Evolutionary conservation across 2,329 filamentous ascomycete genomes (phyloP), one percentile per base, ranked within the genome.

Genomic region (Venturiaceae sp.): DNA sequence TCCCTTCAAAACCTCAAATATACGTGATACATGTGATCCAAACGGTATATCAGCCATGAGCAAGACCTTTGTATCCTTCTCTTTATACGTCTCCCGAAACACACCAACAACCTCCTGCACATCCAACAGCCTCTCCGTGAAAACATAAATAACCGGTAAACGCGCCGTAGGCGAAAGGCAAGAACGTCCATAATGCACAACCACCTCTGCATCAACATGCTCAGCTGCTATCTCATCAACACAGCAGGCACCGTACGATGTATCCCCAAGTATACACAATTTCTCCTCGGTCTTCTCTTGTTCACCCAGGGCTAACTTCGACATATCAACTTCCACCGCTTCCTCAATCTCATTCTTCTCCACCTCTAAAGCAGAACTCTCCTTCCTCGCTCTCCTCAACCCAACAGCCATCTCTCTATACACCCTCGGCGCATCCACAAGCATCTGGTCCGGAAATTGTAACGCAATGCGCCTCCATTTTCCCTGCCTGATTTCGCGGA

Each of bases 141-240:
- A 97, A 60, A 96, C 84, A 69, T 96, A 91, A 54, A 96, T 83
- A 23, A 96, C 92, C 0, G 92, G 91, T 56, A 97, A 74, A 58
- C 91, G 80, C 11, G 88, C 88, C 0, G 92, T 95, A 0, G 92
- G 92, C 7, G 91, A 96, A 26, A 99, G 78, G 68, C 94, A 99
- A 0, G 92, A 87, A 56, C 94, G 81, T 3, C 94, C 94, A 66
- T 97, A 99, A 70, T 99, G 94, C 14, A 99, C 86, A 1, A 97
- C 88, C 0, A 91, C 89, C 62, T 97, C 87, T 6, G 94, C 92
- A 66, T 90, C 82, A 16, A 90, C 87, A 70, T 99, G 94, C 71
- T 99, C 92, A 2, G 94, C 94, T 0, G 94, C 94, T 41, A 97
- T 86, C 74, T 99, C 94, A 67, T 99, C 94, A 19, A 97, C 92